Evolutionary conservation across 169 alveolate genomes (phyloP).

Genomic region (Plasmodium blacklocki): DNA sequence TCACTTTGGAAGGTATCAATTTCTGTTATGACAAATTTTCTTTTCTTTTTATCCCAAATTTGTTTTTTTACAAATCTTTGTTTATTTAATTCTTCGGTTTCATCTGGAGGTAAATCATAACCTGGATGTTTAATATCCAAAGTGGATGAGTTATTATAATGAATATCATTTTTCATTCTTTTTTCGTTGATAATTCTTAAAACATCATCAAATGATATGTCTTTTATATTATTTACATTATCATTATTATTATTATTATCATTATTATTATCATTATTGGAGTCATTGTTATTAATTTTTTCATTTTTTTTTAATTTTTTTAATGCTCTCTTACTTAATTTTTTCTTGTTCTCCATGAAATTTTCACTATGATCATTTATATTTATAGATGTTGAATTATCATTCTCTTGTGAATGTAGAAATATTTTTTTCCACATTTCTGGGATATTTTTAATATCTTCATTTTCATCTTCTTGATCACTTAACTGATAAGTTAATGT

Average conservation of each 20-base stretch:
- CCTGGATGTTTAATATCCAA: conserved; percentile 68
- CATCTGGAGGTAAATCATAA: conserved; percentile 83
- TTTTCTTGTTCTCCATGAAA: conserved; percentile 5
- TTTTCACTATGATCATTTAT: neutral
- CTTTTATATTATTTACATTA: neutral
- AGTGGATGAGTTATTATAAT: neutral
- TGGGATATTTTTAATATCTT: neutral
- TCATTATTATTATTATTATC: too few species aligned
- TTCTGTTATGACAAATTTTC: conserved; percentile 62
- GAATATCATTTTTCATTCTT: conserved; percentile 33
- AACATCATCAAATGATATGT: conserved; percentile 72
- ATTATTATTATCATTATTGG: neutral
- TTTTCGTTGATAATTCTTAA: conserved; percentile 63
- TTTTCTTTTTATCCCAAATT: conserved; percentile 79
- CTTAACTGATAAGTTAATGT: conserved; percentile 59
- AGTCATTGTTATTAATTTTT: neutral
- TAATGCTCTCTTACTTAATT: conserved; percentile 68
- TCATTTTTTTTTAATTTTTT: conserved; percentile 13
- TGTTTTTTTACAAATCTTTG: conserved; percentile 76
- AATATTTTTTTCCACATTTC: conserved; percentile 14
- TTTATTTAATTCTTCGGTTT: conserved; percentile 78
- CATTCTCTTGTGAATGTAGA: too few species aligned
- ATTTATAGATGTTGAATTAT: neutral
- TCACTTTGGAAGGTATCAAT: conserved; percentile 45
- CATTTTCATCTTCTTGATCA: conserved; percentile 31